A percentile compares a stretch with the other conserved stretches of the same genome.
phyloP scores from a whole-genome alignment of 495 filamentous ascomycete genomes.

The Penicillium coprophilum region DNA sequence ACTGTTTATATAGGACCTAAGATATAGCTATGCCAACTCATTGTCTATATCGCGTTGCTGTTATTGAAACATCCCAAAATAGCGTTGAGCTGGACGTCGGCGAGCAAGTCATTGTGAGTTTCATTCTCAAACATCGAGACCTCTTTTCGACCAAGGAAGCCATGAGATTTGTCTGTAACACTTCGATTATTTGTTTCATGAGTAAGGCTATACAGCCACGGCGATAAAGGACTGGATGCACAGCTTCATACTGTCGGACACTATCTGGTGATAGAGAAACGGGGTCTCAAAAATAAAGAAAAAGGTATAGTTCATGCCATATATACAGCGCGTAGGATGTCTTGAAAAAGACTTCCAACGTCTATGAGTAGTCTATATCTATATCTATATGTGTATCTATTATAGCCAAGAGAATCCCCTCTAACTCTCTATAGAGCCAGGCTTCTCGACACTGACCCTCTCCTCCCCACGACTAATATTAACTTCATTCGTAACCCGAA shows the following conservation, averaged over 20 bases:
- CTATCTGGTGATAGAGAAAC: not conserved
- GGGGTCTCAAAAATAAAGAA: not conserved
- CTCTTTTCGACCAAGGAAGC: not conserved
- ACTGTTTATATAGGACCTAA: not conserved
- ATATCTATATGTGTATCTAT: not conserved
- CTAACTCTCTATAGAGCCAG: not conserved
- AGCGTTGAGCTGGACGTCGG: not conserved
- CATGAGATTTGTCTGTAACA: not conserved
- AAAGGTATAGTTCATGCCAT: not conserved
- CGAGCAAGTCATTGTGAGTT: not conserved
- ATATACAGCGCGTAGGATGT: not conserved
- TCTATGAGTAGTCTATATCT: not conserved
- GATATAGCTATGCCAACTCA: not conserved
- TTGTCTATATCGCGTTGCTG: not conserved
- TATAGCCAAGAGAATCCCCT: not conserved
- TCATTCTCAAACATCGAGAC: not conserved
- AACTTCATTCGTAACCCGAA: conserved; percentile 29
- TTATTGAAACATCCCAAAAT: not conserved
- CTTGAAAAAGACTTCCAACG: not conserved
- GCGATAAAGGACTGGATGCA: not conserved
- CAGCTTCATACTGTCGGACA: not conserved
- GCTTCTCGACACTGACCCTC: not conserved
- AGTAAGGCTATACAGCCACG: not conserved
- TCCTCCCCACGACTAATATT: conserved; percentile 5
- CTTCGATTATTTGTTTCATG: not conserved